Base-by-base conservation (phyloP, 2,329 filamentous ascomycete genomes). In the Hypoxylon sp. region DNA sequence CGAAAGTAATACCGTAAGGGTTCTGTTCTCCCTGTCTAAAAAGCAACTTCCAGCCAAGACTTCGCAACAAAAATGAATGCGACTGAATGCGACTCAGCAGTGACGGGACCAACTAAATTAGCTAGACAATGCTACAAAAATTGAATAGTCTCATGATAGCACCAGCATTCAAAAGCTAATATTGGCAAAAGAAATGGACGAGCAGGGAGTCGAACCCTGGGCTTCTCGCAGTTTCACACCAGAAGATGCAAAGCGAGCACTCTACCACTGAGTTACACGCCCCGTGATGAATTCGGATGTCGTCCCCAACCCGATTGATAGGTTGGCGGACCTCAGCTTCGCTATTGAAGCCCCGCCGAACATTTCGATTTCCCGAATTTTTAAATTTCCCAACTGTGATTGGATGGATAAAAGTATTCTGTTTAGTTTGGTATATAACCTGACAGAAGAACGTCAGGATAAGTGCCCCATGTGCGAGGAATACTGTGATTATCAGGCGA, bases 191-290 rank as follows among this genome's bases (percentile, higher is more conserved):
- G 56, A 64, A 52, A 42, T 67, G 65, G 65, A 67, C 65, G 65
- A 64, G 65, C 65, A 67, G 65, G 65, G 65, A 64, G 61, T 67
- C 61, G 65, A 67, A 67, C 65, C 65, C 65, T 67, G 65, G 65
- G 20, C 65, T 67, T 67, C 65, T 67, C 65, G 65, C 65, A 67
- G 6, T 26, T 26, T 26, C 3, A 6, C 24, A 6, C 24, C 24
- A 3, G 24, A 26, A 26, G 24, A 26, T 67, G 65, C 65, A 67
- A 67, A 67, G 65, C 65, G 65, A 67, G 65, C 65, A 67, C 65
- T 65, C 65, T 64, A 64, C 65, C 65, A 61, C 61, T 67, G 64
- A 64, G 60, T 67, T 64, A 64, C 60, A 64, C 64, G 64, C 60
- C 64, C 60, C 38, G 30, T 33, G 9, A 2, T 26, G n/a, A 9